phyloP scores from a whole-genome alignment of 148 eudicot species.

The Heliosperma pusillum region DNA sequence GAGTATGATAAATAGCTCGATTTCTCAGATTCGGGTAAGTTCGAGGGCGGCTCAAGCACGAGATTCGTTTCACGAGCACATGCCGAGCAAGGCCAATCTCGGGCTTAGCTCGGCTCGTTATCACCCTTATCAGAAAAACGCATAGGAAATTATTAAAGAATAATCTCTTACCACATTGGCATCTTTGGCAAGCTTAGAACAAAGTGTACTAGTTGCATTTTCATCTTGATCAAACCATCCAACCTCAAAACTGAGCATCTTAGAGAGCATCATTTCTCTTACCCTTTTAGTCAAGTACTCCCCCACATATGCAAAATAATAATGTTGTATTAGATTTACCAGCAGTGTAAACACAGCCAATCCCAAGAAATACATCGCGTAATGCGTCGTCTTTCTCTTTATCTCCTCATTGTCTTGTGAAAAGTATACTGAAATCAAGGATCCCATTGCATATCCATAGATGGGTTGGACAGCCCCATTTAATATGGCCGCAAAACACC shows the following conservation, averaged over 20 bases:
- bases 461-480: conserved; percentile 76
- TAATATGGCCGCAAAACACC: conserved; percentile 50
- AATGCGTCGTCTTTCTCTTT: conserved; percentile 45
- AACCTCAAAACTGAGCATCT: conserved; percentile 73
- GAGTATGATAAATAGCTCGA: too few relatives aligned
- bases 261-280: conserved; percentile 67
- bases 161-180: conserved; percentile 70
- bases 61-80: too few relatives aligned
- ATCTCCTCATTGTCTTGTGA: conserved; percentile 45
- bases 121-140: too few relatives aligned
- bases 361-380: conserved; percentile 55
- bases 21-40: too few relatives aligned
- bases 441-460: conserved; percentile 69
- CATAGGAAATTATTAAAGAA: background rate
- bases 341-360: conserved; percentile 59
- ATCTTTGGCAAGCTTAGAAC: conserved; percentile 86
- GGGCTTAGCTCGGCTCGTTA: too few relatives aligned
- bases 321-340: conserved; percentile 59
- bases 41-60: too few relatives aligned
- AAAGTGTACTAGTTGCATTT: conserved; percentile 74
- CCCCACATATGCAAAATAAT: conserved; percentile 79
- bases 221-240: conserved; percentile 89
- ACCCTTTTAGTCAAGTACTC: conserved; percentile 81
- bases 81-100: too few relatives aligned
- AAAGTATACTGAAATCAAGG: conserved; percentile 70